These are phyloP conservation scores for Podaxis rugospora DNA, from an alignment of 768 basidiomycete genomes.

Conservation along the genomic window DNA sequence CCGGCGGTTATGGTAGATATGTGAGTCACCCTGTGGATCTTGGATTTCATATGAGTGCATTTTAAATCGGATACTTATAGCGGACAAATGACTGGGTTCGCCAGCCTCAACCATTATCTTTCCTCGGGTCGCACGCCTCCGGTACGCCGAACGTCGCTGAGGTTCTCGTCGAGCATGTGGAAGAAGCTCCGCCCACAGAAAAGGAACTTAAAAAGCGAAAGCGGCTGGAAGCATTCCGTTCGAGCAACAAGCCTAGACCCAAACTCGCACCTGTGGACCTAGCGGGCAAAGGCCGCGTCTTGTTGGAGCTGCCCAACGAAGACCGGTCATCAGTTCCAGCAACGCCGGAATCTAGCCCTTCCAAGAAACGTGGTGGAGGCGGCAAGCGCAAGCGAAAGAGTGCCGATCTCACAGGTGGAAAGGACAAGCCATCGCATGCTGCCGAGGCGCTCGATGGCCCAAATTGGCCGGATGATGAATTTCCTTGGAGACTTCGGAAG, in stretches of 20 bases:
- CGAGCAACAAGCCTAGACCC: constrained; percentile 28
- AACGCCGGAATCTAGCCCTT: constrained; percentile 24
- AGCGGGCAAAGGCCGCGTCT: constrained; percentile 65
- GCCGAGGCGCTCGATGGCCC: constrained; percentile 37
- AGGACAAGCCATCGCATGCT: constrained; percentile 24
- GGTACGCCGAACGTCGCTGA: constrained; percentile 41
- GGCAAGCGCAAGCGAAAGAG: constrained; percentile 47
- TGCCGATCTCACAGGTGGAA: constrained; percentile 26
- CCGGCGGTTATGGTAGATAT: constrained; percentile 75
- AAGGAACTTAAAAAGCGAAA: constrained; percentile 64
- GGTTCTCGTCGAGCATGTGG: constrained; percentile 32
- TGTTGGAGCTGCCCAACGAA: constrained; percentile 54
- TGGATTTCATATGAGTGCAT: neutral
- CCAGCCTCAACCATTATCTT: constrained; percentile 45
- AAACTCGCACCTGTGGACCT: constrained; percentile 60
- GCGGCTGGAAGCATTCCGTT: constrained; percentile 65
- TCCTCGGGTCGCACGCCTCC: constrained; percentile 33
- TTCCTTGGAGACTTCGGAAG: constrained; percentile 71
- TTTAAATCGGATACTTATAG: constrained; percentile 24
- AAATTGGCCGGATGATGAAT: constrained; percentile 76
- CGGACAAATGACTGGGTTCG: constrained; percentile 60
- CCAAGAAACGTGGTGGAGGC: constrained; percentile 32
- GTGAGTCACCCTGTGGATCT: constrained; percentile 33
- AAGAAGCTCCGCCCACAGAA: constrained; percentile 42
- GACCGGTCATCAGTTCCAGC: constrained; percentile 23